A percentile compares a stretch with the other conserved stretches of the same genome.
Evolutionary conservation across 257 asterid species (phyloP).

Genomic region (Ilex asprella): DNA sequence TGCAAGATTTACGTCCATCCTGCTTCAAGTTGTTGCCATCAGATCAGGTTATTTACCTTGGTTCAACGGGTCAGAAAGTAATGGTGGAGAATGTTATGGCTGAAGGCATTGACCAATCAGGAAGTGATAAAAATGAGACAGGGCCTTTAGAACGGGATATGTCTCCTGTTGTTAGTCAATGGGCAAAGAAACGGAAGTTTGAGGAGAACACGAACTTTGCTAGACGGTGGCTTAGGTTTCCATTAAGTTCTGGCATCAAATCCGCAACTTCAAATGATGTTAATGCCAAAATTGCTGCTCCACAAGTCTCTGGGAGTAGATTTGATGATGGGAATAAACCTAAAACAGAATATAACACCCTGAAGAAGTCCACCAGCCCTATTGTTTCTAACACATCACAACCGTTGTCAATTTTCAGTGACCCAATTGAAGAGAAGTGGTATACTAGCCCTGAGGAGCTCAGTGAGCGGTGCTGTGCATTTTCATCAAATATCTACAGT

Average conservation of each 20-base stretch:
- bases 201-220: constrained; percentile 30
- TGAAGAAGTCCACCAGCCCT: constrained; percentile 20
- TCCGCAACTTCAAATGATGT: constrained; percentile 26
- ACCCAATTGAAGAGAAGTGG: constrained; percentile 66
- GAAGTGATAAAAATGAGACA: constrained; percentile 33
- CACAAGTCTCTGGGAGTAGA: constrained; percentile 29
- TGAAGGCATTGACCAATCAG: constrained; percentile 28
- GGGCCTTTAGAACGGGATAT: constrained; percentile 33
- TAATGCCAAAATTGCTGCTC: constrained; percentile 14
- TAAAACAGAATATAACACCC: constrained; percentile 24
- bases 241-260: constrained; percentile 35
- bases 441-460: constrained; percentile 76
- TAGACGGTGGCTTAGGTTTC: constrained; percentile 60
- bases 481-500: constrained; percentile 76
- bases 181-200: constrained; percentile 48
- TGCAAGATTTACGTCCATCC: constrained; percentile 72
- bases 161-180: constrained; percentile 26
- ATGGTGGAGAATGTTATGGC: constrained; percentile 25
- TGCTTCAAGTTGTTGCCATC: constrained; percentile 59
- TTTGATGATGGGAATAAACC: constrained; percentile 22
- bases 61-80: constrained; percentile 37
- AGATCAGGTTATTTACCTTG: constrained; percentile 45
- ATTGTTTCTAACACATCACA: constrained; percentile 31
- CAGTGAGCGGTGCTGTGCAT: constrained; percentile 39
- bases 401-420: constrained; percentile 25